These are phyloP conservation scores for Chalara sp. DNA, from an alignment of 2,329 filamentous ascomycete species.

Conservation along the genomic window DNA sequence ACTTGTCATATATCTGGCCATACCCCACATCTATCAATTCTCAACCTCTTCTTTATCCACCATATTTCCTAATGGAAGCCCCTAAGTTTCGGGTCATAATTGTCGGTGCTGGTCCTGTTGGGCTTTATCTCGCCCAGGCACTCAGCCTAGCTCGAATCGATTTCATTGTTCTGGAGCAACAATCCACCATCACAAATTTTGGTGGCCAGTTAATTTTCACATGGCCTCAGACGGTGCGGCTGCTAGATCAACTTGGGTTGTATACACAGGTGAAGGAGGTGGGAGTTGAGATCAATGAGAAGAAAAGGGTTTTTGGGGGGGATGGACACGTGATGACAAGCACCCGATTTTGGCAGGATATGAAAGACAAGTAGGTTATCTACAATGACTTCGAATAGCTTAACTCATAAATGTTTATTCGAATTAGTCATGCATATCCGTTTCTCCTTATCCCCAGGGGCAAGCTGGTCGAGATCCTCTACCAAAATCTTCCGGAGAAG, in stretches of 20 bases:
- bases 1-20: too few species aligned
- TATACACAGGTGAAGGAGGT: background rate
- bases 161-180: conserved; percentile 17
- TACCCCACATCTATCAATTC: too few species aligned
- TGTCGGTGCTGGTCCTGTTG: conserved; percentile 16
- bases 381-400: too few species aligned
- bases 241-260: conserved; percentile 42
- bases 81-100: background rate
- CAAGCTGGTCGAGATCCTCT: conserved; percentile 2
- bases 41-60: too few species aligned
- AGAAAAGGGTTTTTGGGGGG: background rate
- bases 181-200: conserved; percentile 32
- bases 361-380: background rate
- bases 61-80: too few species aligned
- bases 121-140: conserved; percentile 6
- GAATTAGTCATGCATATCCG: background rate
- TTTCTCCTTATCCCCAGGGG: background rate
- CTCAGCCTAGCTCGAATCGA: conserved; percentile 8
- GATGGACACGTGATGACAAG: background rate
- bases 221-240: conserved; percentile 32
- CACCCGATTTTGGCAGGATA: background rate
- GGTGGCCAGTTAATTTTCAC: conserved; percentile 40
- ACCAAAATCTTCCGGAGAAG: background rate
- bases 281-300: background rate
- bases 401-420: background rate